These are phyloP conservation scores for Tubosaeta sp. DNA, from an alignment of 768 basidiomycete species.

Conservation along the genomic window DNA sequence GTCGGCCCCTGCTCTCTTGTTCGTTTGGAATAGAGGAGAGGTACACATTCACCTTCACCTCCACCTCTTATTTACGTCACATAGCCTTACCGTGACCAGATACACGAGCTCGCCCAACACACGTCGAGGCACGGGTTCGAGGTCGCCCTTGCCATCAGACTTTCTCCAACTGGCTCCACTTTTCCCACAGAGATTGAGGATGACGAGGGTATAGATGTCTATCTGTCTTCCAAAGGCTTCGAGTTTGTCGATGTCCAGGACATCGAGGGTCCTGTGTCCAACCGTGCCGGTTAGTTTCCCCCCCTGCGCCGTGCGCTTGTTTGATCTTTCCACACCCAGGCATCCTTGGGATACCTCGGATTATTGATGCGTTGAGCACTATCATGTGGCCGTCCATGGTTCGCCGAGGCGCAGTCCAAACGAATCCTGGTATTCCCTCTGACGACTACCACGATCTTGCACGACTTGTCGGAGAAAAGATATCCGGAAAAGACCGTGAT, in stretches of 20 bases:
- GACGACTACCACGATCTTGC: constrained; percentile 21
- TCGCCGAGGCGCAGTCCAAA: constrained; percentile 3
- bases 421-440: constrained; percentile 5
- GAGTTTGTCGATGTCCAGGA: constrained; percentile 60
- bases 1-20: constrained; percentile 63
- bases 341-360: constrained; percentile 57
- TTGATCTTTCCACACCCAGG: constrained; percentile 28
- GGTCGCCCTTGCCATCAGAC: constrained; percentile 64
- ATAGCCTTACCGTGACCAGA: constrained; percentile 57
- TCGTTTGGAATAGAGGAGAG: constrained; percentile 65
- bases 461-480: constrained; percentile 16
- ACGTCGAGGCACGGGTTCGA: constrained; percentile 58
- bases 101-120: constrained; percentile 45
- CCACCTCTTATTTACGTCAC: constrained; percentile 4
- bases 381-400: constrained; percentile 88
- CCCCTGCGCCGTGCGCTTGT: background rate
- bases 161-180: constrained; percentile 29
- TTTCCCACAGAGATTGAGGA: constrained; percentile 36
- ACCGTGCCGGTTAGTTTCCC: constrained; percentile 16
- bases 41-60: constrained; percentile 35
- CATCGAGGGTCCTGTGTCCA: constrained; percentile 2
- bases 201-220: constrained; percentile 58
- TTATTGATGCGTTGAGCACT: constrained; percentile 76
- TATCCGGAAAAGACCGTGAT: constrained; percentile 27
- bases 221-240: constrained; percentile 65